Conservation (phyloP, 2,329 filamentous ascomycete genomes). For the Beauveria sp. region DNA sequence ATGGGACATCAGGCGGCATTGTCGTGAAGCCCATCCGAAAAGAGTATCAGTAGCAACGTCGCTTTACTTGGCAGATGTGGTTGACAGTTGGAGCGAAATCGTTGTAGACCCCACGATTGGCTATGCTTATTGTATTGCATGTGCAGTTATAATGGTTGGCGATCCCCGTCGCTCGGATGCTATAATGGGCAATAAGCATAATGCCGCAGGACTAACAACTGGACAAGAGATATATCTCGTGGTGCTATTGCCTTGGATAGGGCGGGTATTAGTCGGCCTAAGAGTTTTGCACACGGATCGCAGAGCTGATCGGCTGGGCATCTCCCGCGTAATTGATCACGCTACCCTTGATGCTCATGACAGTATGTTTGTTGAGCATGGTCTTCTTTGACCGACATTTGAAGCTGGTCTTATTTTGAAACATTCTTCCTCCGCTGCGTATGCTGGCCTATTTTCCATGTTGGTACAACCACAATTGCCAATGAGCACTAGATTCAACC, state of each 20-base stretch:
- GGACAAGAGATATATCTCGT: not conserved
- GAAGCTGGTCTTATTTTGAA: not conserved
- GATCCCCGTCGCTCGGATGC: not conserved
- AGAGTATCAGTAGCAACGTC: not conserved
- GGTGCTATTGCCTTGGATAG: not conserved
- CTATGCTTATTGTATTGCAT: not conserved
- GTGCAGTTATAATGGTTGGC: not conserved
- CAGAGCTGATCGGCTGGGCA: not conserved
- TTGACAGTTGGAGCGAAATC: not conserved
- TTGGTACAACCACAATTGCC: slow-evolving; percentile 60
- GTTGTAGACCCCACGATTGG: not conserved
- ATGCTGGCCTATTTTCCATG: slow-evolving; percentile 45
- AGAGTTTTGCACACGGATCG: not conserved
- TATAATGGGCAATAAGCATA: not conserved
- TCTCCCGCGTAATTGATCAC: not conserved
- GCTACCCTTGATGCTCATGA: not conserved
- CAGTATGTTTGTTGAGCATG: not conserved
- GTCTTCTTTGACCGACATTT: not conserved
- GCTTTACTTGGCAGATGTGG: not conserved
- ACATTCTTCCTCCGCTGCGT: not conserved
- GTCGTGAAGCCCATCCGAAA: no score
- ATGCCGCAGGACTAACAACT: not conserved
- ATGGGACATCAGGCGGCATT: no score
- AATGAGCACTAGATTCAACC: slow-evolving; percentile 58
- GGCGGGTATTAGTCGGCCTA: not conserved